Base-by-base conservation (phyloP, 805 yeast genomes). In the Saturnispora silvae region DNA sequence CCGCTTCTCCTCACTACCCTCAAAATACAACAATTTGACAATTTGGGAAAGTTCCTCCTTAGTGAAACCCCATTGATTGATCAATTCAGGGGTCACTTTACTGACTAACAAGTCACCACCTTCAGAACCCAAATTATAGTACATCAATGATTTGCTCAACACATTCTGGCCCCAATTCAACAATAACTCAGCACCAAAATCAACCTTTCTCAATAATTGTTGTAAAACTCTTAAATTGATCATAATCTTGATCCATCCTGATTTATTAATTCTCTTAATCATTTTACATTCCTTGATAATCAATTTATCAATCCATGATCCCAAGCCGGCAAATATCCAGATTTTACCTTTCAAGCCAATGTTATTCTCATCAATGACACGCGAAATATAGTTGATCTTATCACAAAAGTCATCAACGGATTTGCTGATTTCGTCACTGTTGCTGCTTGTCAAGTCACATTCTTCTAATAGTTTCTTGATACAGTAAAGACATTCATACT, bases 221-320 rank as follows among this genome's bases (percentile, higher is more conserved):
- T 77, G 85, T 30, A 80, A 56, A 1, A 80, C 75, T 36, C 74
- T 63, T 16, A 81, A 72, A 51, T 80, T 80, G 46, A 74, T 61
- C 41, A 72, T 59, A 42, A 81, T 59, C 45, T 72, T 68, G 46
- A 70, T 68, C 38, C 78, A 63, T 24, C 89, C 87, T 42, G 68
- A 65, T 15, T 59, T 57, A 52, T 77, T 78, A 47, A 78, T 60
- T 33, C 62, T 65, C 16, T 55, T 54, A 7, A 81, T 61, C 37
- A 68, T 56, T 19, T 60, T 60, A 4, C 81, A 68, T 16, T 75
- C 79, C 23, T 54, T 54, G 4, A 81, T 68, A 33, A 76, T 56
- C 20, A 74, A 52, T 38, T 60, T 57, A 49, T 75, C 75, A 41
- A 78, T 58, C 48, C 47, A 44, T n/a, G 28, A 40, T 9, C 43